phyloP scores from a whole-genome alignment of 2,329 filamentous ascomycete species.

The Pestalotiopsis sp. region DNA sequence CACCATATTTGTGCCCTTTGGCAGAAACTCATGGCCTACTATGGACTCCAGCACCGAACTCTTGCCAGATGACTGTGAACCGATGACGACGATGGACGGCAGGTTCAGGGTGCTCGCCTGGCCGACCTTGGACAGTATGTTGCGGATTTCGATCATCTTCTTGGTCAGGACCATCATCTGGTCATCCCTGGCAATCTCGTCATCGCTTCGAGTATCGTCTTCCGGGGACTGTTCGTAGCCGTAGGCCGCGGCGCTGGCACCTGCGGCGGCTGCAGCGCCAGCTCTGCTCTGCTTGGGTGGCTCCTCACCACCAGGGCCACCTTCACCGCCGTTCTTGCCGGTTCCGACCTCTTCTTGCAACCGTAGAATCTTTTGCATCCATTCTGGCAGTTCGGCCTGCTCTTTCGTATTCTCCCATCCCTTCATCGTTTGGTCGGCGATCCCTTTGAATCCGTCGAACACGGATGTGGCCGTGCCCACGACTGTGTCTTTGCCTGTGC shows the following conservation, averaged over 20 bases:
- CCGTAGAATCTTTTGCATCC: conserved; percentile 75
- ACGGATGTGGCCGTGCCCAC: conserved; percentile 68
- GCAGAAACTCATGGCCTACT: conserved; percentile 95
- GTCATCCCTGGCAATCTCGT: conserved; percentile 80
- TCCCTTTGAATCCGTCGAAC: conserved; percentile 71
- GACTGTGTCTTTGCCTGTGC: conserved; percentile 71
- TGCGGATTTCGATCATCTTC: conserved; percentile 99
- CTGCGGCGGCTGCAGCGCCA: conserved; percentile 65
- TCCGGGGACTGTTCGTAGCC: conserved; percentile 71
- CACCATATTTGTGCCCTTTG: conserved; percentile 99
- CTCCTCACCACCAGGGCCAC: conserved; percentile 51
- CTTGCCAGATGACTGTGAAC: conserved; percentile 97
- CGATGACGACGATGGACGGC: conserved; percentile 98
- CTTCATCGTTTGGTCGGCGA: conserved; percentile 76
- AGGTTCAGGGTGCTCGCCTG: conserved; percentile 87
- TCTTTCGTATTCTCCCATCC: conserved; percentile 87
- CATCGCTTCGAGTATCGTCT: conserved; percentile 62
- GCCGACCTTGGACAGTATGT: conserved; percentile 86
- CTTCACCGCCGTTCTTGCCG: conserved; percentile 43
- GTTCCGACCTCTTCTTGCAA: conserved; percentile 61
- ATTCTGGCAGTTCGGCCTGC: conserved; percentile 68
- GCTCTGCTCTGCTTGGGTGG: conserved; percentile 61
- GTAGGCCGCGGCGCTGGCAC: conserved; percentile 76
- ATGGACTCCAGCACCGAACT: conserved; percentile 96
- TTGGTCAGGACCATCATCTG: conserved; percentile 99